Evolutionary conservation across 352 stramenopile genomes (phyloP), one percentile per base, ranked within the genome.

Genomic region (Pythium utonaiense): DNA sequence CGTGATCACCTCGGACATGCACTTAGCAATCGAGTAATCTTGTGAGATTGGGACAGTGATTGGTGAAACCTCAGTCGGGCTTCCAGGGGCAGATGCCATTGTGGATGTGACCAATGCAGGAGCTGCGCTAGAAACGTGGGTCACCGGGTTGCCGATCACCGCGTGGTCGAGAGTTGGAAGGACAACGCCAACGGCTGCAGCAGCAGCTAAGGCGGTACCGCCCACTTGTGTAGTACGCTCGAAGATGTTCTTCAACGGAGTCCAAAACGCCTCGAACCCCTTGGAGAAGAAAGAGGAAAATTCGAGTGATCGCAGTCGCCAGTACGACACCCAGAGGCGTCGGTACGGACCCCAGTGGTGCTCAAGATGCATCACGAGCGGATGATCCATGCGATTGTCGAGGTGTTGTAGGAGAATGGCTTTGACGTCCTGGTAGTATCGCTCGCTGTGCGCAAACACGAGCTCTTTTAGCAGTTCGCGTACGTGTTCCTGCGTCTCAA

Each of bases 241-340:
- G 49, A 90, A 88, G 12, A 76, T 71, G 24, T 59, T 71, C 54
- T 81, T 82, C n/a, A 87, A 52, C 16, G 78, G 78, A 12, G 83
- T 77, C 78, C 78, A 90, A 52, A 82, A 90, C 7, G 70, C 78
- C 34, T 78, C 75, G 60, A 83, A 78, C 3, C 77, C 77, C 34
- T 81, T 87, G 13, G 77, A 83, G 41, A 86, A 86, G 50, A 87
- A 84, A 13, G 60, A 65, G 8, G 77, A 87, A 40, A 88, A 87
- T 27, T 88, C 80, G 10, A 88, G 69, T 40, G 76, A 74, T 24
- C 83, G 78, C 8, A 77, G 53, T 24, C 80, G 80, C 53, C 70
- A 75, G 36, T 86, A 88, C 8, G 78, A 87, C n/a, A 74, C 70
- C 78, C 78, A 88, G 0, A 88, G 62, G 21, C 77, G 70, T 17